These are phyloP conservation scores for Immersiella caudata DNA, from an alignment of 495 filamentous ascomycete species.

Conservation along the genomic window DNA sequence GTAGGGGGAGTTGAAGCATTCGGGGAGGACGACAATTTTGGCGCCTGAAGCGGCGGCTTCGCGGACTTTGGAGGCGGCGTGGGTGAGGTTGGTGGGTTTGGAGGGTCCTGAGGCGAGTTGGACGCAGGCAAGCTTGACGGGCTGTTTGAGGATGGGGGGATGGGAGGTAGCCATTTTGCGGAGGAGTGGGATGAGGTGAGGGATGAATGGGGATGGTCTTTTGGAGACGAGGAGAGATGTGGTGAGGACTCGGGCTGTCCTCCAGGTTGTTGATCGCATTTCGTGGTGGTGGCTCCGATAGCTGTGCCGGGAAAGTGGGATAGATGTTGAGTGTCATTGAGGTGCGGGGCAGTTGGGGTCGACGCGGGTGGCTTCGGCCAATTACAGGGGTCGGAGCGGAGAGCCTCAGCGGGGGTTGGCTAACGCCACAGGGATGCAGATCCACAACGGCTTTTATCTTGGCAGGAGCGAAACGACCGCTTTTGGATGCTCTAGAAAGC, in stretches of 20 bases:
- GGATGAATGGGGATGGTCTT: background rate
- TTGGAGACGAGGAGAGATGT: background rate
- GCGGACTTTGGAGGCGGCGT: constrained; percentile 79
- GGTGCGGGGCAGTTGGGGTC: background rate
- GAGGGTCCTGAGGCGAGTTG: constrained; percentile 79
- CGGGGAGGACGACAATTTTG: constrained; percentile 69
- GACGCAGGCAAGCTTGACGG: constrained; percentile 79
- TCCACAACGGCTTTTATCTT: background rate
- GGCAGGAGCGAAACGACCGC: background rate
- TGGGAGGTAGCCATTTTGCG: constrained; percentile 56
- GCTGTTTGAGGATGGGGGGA: constrained; percentile 63
- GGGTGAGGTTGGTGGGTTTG: constrained; percentile 81
- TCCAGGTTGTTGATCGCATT: constrained; percentile 29
- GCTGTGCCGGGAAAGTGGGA: background rate
- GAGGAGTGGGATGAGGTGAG: constrained; percentile 14
- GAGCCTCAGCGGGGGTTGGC: constrained; percentile 1
- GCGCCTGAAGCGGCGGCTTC: constrained; percentile 78
- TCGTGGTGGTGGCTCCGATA: background rate
- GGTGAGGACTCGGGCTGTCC: constrained; percentile 23
- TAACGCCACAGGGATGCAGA: background rate
- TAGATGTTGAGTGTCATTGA: background rate
- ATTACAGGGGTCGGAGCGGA: background rate
- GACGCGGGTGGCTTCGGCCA: background rate
- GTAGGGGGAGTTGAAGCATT: constrained; percentile 99
- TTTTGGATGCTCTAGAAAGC: background rate